These are phyloP conservation scores for Atractiella rhizophila DNA, from an alignment of 768 basidiomycete species.

Conservation along the genomic window DNA sequence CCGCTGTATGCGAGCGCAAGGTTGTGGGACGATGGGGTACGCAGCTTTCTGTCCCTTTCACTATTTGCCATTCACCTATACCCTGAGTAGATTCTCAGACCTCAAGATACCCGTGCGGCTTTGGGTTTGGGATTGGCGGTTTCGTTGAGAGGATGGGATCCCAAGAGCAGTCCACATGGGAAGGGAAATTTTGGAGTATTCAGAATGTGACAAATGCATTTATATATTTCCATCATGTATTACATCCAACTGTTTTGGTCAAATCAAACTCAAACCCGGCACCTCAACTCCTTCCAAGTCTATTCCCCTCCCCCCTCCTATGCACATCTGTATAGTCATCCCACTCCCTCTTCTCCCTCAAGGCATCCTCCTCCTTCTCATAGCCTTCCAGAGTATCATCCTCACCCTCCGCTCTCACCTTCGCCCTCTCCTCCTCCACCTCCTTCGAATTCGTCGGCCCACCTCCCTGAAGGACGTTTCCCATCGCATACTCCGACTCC, in stretches of 20 bases:
- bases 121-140: constrained; percentile 68
- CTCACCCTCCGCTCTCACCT: too few species aligned
- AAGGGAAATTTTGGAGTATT: constrained; percentile 30
- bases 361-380: constrained; percentile 43
- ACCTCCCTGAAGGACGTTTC: constrained; percentile 66
- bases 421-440: too few species aligned
- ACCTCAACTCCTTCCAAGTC: too few species aligned
- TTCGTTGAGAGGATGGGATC: constrained; percentile 28
- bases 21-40: constrained; percentile 67
- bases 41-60: constrained; percentile 1
- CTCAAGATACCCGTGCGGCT: constrained; percentile 64
- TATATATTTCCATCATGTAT: too few species aligned
- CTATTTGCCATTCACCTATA: background rate
- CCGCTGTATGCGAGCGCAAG: constrained; percentile 70
- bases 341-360: constrained; percentile 65
- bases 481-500: constrained; percentile 52
- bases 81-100: constrained; percentile 37
- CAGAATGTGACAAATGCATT: constrained; percentile 12
- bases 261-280: too few species aligned
- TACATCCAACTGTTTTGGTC: too few species aligned
- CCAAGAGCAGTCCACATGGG: constrained; percentile 34
- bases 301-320: constrained; percentile 80
- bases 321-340: constrained; percentile 64
- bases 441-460: constrained; percentile 35
- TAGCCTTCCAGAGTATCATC: constrained; percentile 37